phyloP scores from a whole-genome alignment of 345 rosid genomes.

The Aquilaria sinensis region DNA sequence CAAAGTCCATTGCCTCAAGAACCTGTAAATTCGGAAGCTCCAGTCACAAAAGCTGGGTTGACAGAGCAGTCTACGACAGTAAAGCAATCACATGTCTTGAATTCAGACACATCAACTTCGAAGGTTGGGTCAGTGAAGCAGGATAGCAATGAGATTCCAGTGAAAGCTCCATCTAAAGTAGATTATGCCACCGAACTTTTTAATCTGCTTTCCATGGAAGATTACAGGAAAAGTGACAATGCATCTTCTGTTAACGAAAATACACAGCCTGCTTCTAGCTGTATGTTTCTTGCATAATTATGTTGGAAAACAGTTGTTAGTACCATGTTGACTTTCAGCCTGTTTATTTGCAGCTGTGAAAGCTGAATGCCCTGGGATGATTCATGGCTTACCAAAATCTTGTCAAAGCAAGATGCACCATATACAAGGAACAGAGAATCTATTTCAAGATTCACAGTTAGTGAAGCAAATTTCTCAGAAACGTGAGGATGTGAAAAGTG shows the following conservation, averaged over 20 bases:
- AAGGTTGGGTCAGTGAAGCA: conserved; percentile 19
- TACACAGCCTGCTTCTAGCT: conserved; percentile 15
- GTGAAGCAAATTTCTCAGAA: conserved; percentile 17
- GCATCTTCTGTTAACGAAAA: conserved; percentile 10
- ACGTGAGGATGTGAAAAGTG: conserved; percentile 35
- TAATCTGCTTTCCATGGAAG: conserved; percentile 48
- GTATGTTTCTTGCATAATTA: conserved; percentile 18
- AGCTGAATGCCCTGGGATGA: conserved; percentile 18
- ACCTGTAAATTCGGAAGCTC: conserved; percentile 22
- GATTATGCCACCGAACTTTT: conserved; percentile 69
- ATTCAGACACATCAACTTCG: conserved; percentile 13
- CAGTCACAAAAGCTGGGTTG: conserved; percentile 19
- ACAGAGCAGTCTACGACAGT: conserved; percentile 13
- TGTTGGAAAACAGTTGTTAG: not conserved
- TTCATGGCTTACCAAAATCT: conserved; percentile 13
- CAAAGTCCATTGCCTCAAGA: conserved; percentile 21
- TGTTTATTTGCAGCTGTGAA: conserved; percentile 23
- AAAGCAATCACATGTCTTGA: conserved; percentile 6
- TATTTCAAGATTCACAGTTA: conserved; percentile 8
- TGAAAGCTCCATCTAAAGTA: conserved; percentile 28
- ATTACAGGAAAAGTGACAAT: conserved; percentile 26
- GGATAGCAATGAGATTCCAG: conserved; percentile 18
- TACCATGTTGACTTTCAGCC: conserved; percentile 8
- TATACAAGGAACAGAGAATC: conserved; percentile 16
- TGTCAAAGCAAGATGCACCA: conserved; percentile 18